These are phyloP conservation scores for Cubamyces sp. DNA, from an alignment of 768 basidiomycete genomes.

Conservation along the genomic window DNA sequence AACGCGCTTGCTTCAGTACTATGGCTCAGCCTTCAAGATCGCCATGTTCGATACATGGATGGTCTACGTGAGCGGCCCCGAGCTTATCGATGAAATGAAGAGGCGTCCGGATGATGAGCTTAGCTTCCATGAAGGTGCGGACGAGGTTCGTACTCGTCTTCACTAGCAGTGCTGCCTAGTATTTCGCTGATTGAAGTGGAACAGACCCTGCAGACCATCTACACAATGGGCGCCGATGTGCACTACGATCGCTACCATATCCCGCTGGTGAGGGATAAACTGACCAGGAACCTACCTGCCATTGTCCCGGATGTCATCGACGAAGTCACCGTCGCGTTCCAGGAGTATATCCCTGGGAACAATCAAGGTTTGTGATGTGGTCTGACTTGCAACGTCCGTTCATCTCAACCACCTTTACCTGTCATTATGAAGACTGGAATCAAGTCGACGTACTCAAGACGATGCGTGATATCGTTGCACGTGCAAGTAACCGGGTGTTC, in stretches of 20 bases:
- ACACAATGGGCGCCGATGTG: conserved; percentile 38
- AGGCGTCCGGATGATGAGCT: conserved; percentile 49
- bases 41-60: conserved; percentile 49
- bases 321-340: conserved; percentile 30
- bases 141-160: conserved; percentile 39
- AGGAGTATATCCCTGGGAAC: conserved; percentile 35
- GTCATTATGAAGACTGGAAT: conserved; percentile 28
- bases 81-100: conserved; percentile 53
- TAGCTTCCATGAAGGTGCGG: conserved; percentile 44
- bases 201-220: conserved; percentile 34
- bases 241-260: conserved; percentile 29
- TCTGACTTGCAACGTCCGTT: neutral
- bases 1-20: conserved; percentile 2
- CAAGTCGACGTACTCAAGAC: conserved; percentile 24
- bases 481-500: conserved; percentile 38
- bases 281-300: conserved; percentile 31
- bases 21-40: conserved; percentile 43
- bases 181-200: neutral
- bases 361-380: conserved; percentile 10
- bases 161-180: no score
- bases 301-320: conserved; percentile 30
- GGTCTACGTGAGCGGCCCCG: conserved; percentile 46
- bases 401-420: neutral
- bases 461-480: conserved; percentile 32
- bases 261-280: conserved; percentile 30